Percentiles rank a stretch among this genome's conserved stretches.
These are phyloP conservation scores for Theileria equi DNA, from an alignment of 169 alveolate species.

Conservation along the genomic window DNA sequence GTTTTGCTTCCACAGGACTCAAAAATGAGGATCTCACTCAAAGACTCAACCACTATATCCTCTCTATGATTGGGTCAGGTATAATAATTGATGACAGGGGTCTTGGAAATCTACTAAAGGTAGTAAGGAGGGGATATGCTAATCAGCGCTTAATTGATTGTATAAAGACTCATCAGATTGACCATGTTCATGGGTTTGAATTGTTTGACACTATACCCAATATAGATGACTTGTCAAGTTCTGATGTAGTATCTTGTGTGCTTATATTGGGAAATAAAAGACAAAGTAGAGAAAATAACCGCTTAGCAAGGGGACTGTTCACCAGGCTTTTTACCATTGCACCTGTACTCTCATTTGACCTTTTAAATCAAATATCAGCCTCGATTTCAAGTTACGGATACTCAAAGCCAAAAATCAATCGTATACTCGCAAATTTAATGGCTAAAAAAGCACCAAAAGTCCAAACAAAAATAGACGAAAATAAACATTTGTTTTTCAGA, in stretches of 20 bases:
- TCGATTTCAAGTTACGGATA: conserved; percentile 8
- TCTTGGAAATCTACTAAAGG: not conserved
- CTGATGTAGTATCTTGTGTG: conserved; percentile 15
- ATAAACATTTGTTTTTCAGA: conserved; percentile 9
- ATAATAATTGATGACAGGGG: not conserved
- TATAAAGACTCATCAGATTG: not conserved
- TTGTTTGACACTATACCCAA: conserved; percentile 7
- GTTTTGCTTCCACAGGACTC: not conserved
- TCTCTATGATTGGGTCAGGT: not conserved
- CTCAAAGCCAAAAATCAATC: conserved; percentile 19
- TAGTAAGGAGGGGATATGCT: conserved; percentile 1
- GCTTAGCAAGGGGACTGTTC: conserved; percentile 10
- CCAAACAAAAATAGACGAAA: not conserved
- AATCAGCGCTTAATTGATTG: not conserved
- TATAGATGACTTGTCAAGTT: not conserved
- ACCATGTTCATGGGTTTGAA: conserved; percentile 6
- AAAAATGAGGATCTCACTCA: not conserved
- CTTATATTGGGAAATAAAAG: not conserved
- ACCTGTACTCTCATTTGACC: not conserved
- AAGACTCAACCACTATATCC: not conserved
- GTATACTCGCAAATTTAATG: not conserved
- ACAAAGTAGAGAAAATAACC: not conserved
- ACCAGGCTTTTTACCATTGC: conserved; percentile 9
- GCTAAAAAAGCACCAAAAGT: not conserved
- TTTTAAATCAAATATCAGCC: not conserved